phyloP scores from a whole-genome alignment of 2,329 filamentous ascomycete genomes.

The Colletotrichum higginsianum region DNA sequence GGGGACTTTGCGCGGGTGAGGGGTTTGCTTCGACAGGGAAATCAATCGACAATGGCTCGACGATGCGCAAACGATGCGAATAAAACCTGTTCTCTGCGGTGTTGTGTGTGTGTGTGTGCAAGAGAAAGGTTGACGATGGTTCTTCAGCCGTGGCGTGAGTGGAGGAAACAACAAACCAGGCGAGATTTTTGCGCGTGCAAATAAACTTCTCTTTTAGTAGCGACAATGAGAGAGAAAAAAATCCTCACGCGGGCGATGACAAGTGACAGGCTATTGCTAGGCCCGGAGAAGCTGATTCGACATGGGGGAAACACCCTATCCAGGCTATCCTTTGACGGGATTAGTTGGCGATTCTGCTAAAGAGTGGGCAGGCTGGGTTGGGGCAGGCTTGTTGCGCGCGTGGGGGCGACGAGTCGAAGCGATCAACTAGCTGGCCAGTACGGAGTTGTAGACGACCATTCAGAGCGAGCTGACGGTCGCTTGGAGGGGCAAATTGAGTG shows the following conservation, averaged over 20 bases:
- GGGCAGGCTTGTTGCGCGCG: constrained; percentile 5
- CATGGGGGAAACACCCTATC: neutral
- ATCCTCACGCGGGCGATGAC: constrained; percentile 23
- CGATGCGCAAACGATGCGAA: neutral
- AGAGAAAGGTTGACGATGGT: constrained; percentile 8
- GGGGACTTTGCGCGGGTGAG: neutral
- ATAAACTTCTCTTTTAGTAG: neutral
- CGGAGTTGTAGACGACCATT: constrained; percentile 16
- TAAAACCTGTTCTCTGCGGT: neutral
- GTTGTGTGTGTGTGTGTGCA: neutral
- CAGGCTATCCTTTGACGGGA: constrained; percentile 6
- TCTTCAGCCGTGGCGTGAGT: constrained; percentile 28
- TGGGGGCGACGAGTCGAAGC: constrained; percentile 30
- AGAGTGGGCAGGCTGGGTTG: constrained; percentile 13
- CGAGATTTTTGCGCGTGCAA: constrained; percentile 35
- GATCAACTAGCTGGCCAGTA: constrained; percentile 10
- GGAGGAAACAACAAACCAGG: constrained; percentile 2
- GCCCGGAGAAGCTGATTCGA: constrained; percentile 25
- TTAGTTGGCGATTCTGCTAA: constrained; percentile 30
- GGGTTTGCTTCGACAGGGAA: neutral
- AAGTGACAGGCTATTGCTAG: neutral
- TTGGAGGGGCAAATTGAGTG: neutral
- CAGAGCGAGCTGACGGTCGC: neutral
- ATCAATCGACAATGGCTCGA: neutral
- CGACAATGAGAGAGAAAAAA: constrained; percentile 3